These are phyloP conservation scores for Emericellopsis atlantica DNA, from an alignment of 2,329 filamentous ascomycete genomes.

Conservation along the genomic window DNA sequence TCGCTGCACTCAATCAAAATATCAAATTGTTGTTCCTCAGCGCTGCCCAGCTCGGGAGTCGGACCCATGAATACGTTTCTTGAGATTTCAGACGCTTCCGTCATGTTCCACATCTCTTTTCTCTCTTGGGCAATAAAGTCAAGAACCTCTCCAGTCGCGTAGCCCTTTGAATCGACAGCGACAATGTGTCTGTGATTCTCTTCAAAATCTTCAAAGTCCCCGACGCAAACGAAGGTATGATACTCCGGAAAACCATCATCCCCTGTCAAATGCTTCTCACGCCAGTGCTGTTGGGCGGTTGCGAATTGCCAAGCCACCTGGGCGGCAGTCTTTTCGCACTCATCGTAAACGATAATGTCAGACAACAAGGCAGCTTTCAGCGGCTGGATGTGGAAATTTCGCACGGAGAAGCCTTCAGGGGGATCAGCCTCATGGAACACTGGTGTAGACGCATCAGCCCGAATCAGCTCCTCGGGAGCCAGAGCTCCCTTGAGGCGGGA, in stretches of 20 bases:
- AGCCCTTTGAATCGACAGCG: slow-evolving; percentile 59
- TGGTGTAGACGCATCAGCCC: slow-evolving; percentile 25
- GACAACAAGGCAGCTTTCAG: slow-evolving; percentile 80
- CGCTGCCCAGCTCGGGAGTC: slow-evolving; percentile 57
- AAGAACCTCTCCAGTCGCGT: slow-evolving; percentile 62
- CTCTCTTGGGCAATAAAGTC: slow-evolving; percentile 88
- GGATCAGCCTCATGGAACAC: slow-evolving; percentile 75
- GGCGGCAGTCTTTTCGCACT: slow-evolving; percentile 47
- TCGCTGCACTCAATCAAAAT: slow-evolving; percentile 84
- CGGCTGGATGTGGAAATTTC: slow-evolving; percentile 94
- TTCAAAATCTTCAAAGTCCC: slow-evolving; percentile 61
- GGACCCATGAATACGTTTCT: slow-evolving; percentile 85
- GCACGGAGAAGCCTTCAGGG: slow-evolving; percentile 80
- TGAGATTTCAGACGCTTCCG: slow-evolving; percentile 75
- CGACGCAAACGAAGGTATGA: slow-evolving; percentile 69
- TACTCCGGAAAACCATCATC: slow-evolving; percentile 48
- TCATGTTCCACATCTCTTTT: slow-evolving; percentile 88
- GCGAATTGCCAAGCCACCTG: slow-evolving; percentile 59
- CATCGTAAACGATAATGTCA: slow-evolving; percentile 86
- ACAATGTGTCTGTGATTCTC: slow-evolving; percentile 56
- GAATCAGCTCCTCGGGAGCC: slow-evolving; percentile 66
- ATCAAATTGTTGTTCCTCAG: slow-evolving; percentile 57
- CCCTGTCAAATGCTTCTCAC: slow-evolving; percentile 37
- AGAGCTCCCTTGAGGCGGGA: slow-evolving; percentile 81
- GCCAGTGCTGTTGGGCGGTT: slow-evolving; percentile 65